A percentile compares a stretch with the other conserved stretches of the same genome.
phyloP scores from a whole-genome alignment of 2,329 filamentous ascomycete species.

The Basipetospora chlamydospora region DNA sequence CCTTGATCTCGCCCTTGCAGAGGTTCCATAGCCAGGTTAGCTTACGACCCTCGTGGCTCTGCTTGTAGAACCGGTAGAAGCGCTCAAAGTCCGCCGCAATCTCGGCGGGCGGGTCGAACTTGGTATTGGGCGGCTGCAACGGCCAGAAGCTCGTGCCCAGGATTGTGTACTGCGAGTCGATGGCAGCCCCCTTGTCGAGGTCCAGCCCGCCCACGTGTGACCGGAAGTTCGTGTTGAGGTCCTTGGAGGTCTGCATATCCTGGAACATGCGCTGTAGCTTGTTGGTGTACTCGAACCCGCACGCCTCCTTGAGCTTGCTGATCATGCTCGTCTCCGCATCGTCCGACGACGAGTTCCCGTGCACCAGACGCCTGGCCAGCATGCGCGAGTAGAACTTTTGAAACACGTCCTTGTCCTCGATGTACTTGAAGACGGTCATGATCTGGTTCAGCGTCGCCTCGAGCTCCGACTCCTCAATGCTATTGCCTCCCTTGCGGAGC shows the following conservation, averaged over 20 bases:
- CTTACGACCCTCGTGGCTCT: constrained; percentile 93
- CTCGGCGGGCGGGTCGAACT: constrained; percentile 75
- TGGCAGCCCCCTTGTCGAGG: constrained; percentile 30
- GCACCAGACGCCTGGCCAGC: constrained; percentile 85
- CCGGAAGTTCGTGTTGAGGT: constrained; percentile 81
- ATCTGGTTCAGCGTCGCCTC: constrained; percentile 81
- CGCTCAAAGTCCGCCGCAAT: constrained; percentile 79
- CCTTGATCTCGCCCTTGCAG: constrained; percentile 92
- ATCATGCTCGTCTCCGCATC: constrained; percentile 99
- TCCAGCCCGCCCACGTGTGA: constrained; percentile 55
- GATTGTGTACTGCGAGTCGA: constrained; percentile 82
- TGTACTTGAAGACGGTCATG: constrained; percentile 99
- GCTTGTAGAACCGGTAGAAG: constrained; percentile 82
- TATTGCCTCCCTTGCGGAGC: constrained; percentile 82
- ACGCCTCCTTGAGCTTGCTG: constrained; percentile 95
- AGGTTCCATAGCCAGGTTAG: constrained; percentile 97
- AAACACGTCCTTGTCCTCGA: constrained; percentile 99
- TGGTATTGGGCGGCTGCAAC: constrained; percentile 69
- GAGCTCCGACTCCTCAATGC: constrained; percentile 84
- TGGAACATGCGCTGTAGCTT: constrained; percentile 99
- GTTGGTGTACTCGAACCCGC: constrained; percentile 98
- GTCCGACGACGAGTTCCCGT: constrained; percentile 88
- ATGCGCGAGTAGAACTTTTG: constrained; percentile 98
- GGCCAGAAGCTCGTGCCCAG: constrained; percentile 97
- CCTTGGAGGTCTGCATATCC: constrained; percentile 97